Conservation (phyloP, 208 protist genomes). For the Phytomonas francai region DNA sequence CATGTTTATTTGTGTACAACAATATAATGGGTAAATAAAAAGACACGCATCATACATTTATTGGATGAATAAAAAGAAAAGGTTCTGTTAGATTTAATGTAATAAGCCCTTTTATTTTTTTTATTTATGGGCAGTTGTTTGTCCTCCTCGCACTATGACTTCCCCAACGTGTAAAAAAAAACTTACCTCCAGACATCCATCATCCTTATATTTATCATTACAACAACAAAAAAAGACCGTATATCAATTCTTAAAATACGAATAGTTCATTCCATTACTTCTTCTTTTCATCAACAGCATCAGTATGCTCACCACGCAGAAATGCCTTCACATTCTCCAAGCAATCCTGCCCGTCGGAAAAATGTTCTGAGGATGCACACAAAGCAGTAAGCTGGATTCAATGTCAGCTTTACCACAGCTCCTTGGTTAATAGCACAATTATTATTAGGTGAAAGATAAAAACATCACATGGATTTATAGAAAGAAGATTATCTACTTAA, state of each 20-base stretch:
- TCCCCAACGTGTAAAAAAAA: neutral
- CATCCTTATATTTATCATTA: neutral
- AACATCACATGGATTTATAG: no score
- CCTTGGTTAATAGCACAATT: no score
- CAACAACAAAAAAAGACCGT: no score
- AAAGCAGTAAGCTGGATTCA: neutral
- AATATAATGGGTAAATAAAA: neutral
- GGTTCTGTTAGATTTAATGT: neutral
- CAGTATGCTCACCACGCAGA: neutral
- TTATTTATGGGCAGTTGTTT: neutral
- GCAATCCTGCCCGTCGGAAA: neutral
- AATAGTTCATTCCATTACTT: neutral
- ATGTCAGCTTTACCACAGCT: no score
- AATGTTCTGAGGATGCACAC: neutral
- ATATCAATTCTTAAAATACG: no score
- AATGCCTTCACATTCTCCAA: neutral
- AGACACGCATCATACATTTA: neutral
- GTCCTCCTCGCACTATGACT: neutral
- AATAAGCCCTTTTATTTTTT: neutral
- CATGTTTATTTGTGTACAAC: neutral
- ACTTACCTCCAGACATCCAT: neutral
- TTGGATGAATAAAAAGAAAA: slow-evolving; percentile 11
- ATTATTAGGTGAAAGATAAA: no score
- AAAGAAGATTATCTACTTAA: no score
- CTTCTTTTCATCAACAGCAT: neutral